phyloP scores from a whole-genome alignment of 495 filamentous ascomycete species.

The Aspergillus bertholletiae region DNA sequence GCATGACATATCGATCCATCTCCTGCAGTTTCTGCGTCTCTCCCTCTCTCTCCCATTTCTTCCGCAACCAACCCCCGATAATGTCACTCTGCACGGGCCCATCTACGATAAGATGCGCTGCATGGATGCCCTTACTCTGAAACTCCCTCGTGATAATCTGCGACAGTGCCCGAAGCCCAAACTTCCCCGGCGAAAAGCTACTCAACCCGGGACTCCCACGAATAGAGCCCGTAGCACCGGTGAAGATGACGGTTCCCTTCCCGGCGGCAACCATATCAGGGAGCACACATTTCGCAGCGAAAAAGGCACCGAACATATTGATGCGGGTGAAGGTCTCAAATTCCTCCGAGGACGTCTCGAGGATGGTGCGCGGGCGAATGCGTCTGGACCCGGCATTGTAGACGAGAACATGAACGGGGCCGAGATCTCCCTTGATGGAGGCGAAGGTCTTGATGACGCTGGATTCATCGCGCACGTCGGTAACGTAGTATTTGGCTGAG shows the following conservation, averaged over 20 bases:
- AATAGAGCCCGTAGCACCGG: slow-evolving; percentile 27
- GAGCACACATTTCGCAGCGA: slow-evolving; percentile 21
- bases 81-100: slow-evolving; percentile 39
- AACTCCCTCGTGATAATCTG: slow-evolving; percentile 30
- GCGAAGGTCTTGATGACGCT: slow-evolving; percentile 18
- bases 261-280: slow-evolving; percentile 24
- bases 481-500: slow-evolving; percentile 23
- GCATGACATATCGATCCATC: slow-evolving; percentile 24
- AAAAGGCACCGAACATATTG: slow-evolving; percentile 31
- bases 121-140: slow-evolving; percentile 23
- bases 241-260: slow-evolving; percentile 26
- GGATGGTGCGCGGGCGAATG: slow-evolving; percentile 18
- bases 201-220: slow-evolving; percentile 21
- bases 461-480: slow-evolving; percentile 21
- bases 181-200: slow-evolving; percentile 29
- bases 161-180: slow-evolving; percentile 23
- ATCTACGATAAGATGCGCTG: slow-evolving; percentile 28
- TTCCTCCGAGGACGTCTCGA: slow-evolving; percentile 27
- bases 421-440: slow-evolving; percentile 19
- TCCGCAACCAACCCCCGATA: slow-evolving; percentile 34
- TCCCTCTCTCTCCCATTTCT: slow-evolving; percentile 31
- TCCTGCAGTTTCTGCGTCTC: slow-evolving; percentile 21
- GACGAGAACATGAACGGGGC: slow-evolving; percentile 21
- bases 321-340: slow-evolving; percentile 27
- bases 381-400: slow-evolving; percentile 29